phyloP scores from a whole-genome alignment of 331 rosid genomes.

The Phaseolus coccineus region DNA sequence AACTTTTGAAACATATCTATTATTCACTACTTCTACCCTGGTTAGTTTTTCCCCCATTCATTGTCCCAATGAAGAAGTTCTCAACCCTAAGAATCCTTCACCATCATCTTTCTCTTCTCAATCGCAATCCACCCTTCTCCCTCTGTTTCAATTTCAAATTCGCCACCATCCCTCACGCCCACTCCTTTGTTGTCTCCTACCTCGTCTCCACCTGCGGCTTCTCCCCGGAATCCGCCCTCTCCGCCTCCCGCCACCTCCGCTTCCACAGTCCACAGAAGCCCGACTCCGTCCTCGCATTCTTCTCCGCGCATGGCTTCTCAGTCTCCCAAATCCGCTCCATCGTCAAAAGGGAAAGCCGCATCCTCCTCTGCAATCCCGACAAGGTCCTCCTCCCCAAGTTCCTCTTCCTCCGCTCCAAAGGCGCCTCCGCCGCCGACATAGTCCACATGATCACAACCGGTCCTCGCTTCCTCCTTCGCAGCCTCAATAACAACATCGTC shows the following conservation, averaged over 20 bases:
- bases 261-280: not conserved
- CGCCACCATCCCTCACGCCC: not conserved
- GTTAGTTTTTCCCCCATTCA: no score
- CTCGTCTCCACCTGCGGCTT: constrained; percentile 35
- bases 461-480: not conserved
- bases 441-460: not conserved
- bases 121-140: no score
- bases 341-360: not conserved
- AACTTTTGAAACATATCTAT: no score
- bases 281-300: not conserved
- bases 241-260: not conserved
- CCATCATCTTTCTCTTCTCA: not conserved
- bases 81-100: not conserved
- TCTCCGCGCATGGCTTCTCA: constrained; percentile 38
- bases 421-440: constrained; percentile 41
- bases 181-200: constrained; percentile 32
- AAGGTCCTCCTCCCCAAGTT: constrained; percentile 35
- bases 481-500: constrained; percentile 37
- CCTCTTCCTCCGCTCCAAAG: constrained; percentile 47
- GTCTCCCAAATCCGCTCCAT: not conserved
- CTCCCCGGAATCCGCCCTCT: constrained; percentile 33
- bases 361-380: not conserved
- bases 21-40: no score
- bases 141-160: not conserved
- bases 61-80: not conserved